Percentiles rank a stretch among this genome's conserved stretches.
Evolutionary conservation across 2,329 filamentous ascomycete species (phyloP).

Genomic region (Didymellaceae sp.): DNA sequence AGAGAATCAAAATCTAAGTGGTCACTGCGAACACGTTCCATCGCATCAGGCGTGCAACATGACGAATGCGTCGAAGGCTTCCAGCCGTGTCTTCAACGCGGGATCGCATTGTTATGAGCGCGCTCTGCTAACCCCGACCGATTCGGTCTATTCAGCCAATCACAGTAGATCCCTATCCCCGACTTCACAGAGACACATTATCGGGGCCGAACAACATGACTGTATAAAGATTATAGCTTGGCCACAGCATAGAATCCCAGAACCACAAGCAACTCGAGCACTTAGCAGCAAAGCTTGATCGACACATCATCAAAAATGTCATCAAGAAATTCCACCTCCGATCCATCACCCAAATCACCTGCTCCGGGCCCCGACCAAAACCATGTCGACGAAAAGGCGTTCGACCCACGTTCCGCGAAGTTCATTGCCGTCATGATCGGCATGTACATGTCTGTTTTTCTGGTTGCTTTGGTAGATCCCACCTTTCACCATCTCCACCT

Average conservation of each 20-base stretch:
- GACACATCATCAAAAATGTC: neutral
- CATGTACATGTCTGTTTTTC: conserved; percentile 36
- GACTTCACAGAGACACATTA: neutral
- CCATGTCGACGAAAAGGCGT: conserved; percentile 29
- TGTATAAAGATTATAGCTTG: neutral
- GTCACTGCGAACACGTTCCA: too few relatives aligned
- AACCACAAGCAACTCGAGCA: neutral
- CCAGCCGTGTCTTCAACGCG: too few relatives aligned
- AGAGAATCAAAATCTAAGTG: too few relatives aligned
- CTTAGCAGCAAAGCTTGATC: neutral
- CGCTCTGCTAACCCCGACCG: too few relatives aligned
- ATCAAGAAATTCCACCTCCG: neutral
- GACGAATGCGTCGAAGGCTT: too few relatives aligned
- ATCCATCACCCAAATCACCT: neutral
- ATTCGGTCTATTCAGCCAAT: neutral
- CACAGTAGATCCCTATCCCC: neutral
- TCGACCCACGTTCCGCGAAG: conserved; percentile 32
- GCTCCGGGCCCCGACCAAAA: conserved; percentile 5
- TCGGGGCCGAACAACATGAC: neutral
- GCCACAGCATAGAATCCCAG: neutral
- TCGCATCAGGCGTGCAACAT: too few relatives aligned
- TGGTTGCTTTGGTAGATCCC: conserved; percentile 28
- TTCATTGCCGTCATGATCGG: conserved; percentile 32
- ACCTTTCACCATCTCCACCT: neutral
- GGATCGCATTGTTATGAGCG: too few relatives aligned